Percentiles rank a stretch among this genome's conserved stretches.
phyloP scores from a whole-genome alignment of 176 grass and related monocot species.

The Aegilops umbellulata region DNA sequence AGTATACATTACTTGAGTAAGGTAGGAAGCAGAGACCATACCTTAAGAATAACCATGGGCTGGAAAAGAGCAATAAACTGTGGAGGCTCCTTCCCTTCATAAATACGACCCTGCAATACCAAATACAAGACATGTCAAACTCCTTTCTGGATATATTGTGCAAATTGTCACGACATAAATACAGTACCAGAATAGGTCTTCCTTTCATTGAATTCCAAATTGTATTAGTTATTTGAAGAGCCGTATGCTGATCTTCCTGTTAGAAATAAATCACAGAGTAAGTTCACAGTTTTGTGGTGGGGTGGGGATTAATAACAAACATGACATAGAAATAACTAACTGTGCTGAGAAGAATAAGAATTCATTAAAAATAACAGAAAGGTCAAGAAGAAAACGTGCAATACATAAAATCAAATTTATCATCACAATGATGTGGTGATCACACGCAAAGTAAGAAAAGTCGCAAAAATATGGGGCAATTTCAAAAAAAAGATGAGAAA shows the following conservation, averaged over 20 bases:
- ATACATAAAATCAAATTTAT: neutral
- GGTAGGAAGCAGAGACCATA: conserved; percentile 21
- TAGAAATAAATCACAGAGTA: conserved; percentile 41
- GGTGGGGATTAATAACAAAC: neutral
- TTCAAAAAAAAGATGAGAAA: neutral
- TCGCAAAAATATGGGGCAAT: neutral
- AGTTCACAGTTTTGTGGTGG: conserved; percentile 14
- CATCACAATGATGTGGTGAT: neutral
- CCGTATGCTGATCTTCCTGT: conserved; percentile 76
- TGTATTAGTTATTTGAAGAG: conserved; percentile 50
- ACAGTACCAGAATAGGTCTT: conserved; percentile 75
- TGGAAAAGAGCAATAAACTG: conserved; percentile 93
- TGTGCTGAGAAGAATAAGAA: neutral
- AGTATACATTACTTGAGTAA: neutral
- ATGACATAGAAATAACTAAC: neutral
- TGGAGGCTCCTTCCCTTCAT: conserved; percentile 79
- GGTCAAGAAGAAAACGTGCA: neutral
- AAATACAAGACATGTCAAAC: conserved; percentile 29
- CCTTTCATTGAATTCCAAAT: conserved; percentile 78
- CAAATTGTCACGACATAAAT: conserved; percentile 1
- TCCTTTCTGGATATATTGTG: conserved; percentile 10
- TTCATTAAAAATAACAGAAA: conserved; percentile 16
- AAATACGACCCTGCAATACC: conserved; percentile 73
- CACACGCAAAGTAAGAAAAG: conserved; percentile 1
- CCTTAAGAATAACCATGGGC: conserved; percentile 92